Base-by-base conservation (phyloP, 2,329 filamentous ascomycete genomes). In the Curvularia lunata region DNA sequence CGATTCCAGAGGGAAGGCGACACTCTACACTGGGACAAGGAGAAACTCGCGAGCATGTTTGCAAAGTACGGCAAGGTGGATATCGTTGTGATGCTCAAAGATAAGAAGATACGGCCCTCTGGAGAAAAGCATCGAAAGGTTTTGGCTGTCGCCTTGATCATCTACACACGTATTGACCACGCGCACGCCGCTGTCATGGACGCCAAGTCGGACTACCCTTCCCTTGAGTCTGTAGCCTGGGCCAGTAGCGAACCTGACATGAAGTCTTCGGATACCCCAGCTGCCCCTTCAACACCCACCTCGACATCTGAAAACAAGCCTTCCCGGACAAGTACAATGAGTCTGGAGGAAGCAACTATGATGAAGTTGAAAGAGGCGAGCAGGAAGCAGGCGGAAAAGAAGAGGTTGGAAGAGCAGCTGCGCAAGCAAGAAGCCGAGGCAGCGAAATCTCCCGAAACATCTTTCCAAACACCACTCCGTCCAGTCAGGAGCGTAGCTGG, bases 181-280 rank as follows among this genome's bases (percentile, higher is more conserved):
- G 84, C 85, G 0, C 82, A 86, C 66, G 79, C 83, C 3, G 84
- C 85, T 8, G 82, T 87, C 2, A 67, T 80, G 41, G 84, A 86
- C 61, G 79, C 78, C n/a, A 77, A 77, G 28, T 67, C 66, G 1
- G 79, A 81, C 34, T 85, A 81, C 77, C 74, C 77, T 6, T 58
- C 77, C 8, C 80, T 87, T 23, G 83, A 86, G 32, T 82, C 80
- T 12, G 81, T 87, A 1, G 75, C 73, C 42, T 87, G 85, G 85
- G 84, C 83, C 4, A 79, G 77, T 19, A 82, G 79, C 56, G 81
- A 84, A 54, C 83, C 85, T 5, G 83, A 85, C 25, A 71, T 82
- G 48, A 64, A 66, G 46, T 66, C 69, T 12, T 58, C 16, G 16
- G 48, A 67, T 32, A 25, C 50, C 19, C 54, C 58, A 21, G 66